Conservation (phyloP, 345 rosid species). For the Ceriops zippeliana region DNA sequence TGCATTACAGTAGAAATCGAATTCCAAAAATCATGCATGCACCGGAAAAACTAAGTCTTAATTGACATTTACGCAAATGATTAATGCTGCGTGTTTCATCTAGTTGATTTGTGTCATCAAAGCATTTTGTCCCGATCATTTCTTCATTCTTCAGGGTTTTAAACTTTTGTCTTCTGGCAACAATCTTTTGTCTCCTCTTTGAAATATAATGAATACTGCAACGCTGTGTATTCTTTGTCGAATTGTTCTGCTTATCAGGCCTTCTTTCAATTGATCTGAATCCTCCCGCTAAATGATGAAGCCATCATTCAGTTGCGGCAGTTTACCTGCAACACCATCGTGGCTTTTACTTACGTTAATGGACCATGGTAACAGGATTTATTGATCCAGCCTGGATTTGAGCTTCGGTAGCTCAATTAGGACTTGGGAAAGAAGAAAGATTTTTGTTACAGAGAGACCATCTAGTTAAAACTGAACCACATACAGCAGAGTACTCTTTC, state of each 20-base stretch:
- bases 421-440: no score
- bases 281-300: neutral
- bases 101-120: conserved; percentile 3
- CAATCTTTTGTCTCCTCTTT: neutral
- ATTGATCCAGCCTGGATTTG: neutral
- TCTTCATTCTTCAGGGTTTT: neutral
- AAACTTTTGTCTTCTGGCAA: neutral
- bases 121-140: neutral
- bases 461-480: conserved; percentile 16
- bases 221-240: neutral
- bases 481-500: conserved; percentile 9
- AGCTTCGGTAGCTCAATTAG: no score
- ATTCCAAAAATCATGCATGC: no score
- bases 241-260: neutral
- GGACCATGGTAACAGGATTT: neutral
- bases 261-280: neutral
- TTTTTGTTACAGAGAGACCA: no score
- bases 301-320: neutral
- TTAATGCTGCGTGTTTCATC: neutral
- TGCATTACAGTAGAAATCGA: no score
- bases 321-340: conserved; percentile 2
- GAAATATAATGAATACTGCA: conserved; percentile 7
- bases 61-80: neutral
- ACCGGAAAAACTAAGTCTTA: neutral
- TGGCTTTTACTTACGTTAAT: neutral